Conservation (phyloP, 331 rosid species). For the Stylosanthes scabra region DNA sequence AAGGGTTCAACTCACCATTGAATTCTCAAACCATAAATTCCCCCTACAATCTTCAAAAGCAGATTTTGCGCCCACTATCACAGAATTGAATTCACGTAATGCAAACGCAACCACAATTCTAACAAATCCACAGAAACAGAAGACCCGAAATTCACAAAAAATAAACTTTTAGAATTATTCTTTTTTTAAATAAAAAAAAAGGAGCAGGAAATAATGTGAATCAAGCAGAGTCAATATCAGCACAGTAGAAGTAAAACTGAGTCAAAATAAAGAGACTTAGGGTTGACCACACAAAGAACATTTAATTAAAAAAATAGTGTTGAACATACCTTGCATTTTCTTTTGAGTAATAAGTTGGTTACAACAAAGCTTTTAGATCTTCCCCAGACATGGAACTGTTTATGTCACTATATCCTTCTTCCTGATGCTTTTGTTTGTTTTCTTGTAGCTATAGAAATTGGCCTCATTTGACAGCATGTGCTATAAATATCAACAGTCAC, state of each 20-base stretch:
- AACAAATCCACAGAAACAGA: slow-evolving; percentile 32
- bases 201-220: slow-evolving; percentile 19
- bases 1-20: slow-evolving; percentile 16
- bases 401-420: too few relatives aligned
- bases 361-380: slow-evolving; percentile 55
- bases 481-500: too few relatives aligned
- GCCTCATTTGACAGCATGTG: too few relatives aligned
- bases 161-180: background rate
- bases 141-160: background rate
- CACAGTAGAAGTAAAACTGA: slow-evolving; percentile 12
- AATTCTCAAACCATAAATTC: slow-evolving; percentile 9
- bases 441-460: too few relatives aligned
- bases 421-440: too few relatives aligned
- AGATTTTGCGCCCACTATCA: slow-evolving; percentile 4
- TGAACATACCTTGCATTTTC: slow-evolving; percentile 57
- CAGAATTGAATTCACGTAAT: slow-evolving; percentile 24
- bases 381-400: background rate
- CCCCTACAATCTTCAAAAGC: background rate
- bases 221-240: slow-evolving; percentile 23
- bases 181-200: background rate
- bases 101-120: slow-evolving; percentile 30
- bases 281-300: slow-evolving; percentile 35
- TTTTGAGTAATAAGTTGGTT: slow-evolving; percentile 34
- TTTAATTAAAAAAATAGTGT: slow-evolving; percentile 12
- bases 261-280: slow-evolving; percentile 56